phyloP scores from a whole-genome alignment of 1,284 basidiomycete genomes.

The Limonomyces culmigenus region DNA sequence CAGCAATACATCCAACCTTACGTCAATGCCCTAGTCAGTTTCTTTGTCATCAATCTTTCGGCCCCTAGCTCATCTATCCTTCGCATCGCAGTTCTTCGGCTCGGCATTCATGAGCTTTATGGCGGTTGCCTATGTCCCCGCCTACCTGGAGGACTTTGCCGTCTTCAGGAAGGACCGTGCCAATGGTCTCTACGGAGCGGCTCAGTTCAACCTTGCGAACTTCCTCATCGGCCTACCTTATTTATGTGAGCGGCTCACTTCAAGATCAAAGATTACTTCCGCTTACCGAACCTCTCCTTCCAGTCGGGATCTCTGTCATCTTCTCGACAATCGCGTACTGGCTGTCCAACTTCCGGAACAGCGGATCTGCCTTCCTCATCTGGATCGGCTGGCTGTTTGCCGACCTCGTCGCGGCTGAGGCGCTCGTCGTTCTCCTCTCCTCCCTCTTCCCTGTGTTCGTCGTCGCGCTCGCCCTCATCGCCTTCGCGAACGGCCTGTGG shows the following conservation, averaged over 20 bases:
- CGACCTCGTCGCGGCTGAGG: constrained; percentile 38
- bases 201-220: constrained; percentile 28
- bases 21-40: constrained; percentile 13
- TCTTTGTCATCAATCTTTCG: no score
- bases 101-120: constrained; percentile 47
- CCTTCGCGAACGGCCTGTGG: constrained; percentile 49
- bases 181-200: constrained; percentile 42
- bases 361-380: constrained; percentile 42
- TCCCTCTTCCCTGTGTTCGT: constrained; percentile 41
- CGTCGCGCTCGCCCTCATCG: constrained; percentile 37
- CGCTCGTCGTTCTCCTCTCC: constrained; percentile 33
- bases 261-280: no score
- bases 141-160: constrained; percentile 34
- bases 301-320: constrained; percentile 23
- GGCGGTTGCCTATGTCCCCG: constrained; percentile 30
- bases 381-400: constrained; percentile 40
- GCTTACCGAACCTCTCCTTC: constrained; percentile 38
- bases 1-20: constrained; percentile 12
- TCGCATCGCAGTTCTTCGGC: constrained; percentile 32
- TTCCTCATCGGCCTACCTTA: no score
- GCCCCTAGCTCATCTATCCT: no score
- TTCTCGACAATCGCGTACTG: constrained; percentile 13
- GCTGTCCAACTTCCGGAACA: constrained; percentile 28
- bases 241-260: no score
- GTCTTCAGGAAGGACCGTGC: constrained; percentile 32